Percentiles rank a stretch among this genome's conserved stretches.
Evolutionary conservation across 1,139 yeast species (phyloP).

Genomic region (Debaryomyces sp.): DNA sequence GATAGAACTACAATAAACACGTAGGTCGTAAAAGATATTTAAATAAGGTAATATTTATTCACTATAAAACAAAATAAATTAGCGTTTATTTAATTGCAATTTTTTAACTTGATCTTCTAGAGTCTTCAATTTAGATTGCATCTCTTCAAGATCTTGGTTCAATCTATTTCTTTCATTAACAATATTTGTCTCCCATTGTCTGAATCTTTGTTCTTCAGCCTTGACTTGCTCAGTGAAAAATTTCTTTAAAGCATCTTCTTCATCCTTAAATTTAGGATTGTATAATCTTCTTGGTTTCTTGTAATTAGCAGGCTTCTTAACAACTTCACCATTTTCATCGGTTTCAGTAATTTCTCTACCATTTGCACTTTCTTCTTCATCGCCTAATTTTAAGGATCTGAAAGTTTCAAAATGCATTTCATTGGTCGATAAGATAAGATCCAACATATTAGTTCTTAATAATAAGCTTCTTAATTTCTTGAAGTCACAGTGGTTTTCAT

Average conservation of each 20-base stretch:
- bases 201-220: constrained; percentile 94
- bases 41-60: constrained; percentile 2
- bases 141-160: constrained; percentile 89
- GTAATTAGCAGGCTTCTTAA: constrained; percentile 28
- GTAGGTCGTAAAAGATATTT: not conserved
- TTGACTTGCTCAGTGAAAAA: constrained; percentile 98
- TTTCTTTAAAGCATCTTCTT: constrained; percentile 91
- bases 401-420: constrained; percentile 90
- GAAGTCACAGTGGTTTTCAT: constrained; percentile 94
- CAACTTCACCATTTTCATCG: constrained; percentile 31
- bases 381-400: constrained; percentile 79
- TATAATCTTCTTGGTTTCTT: constrained; percentile 59
- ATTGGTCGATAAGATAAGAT: constrained; percentile 84
- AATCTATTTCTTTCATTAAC: constrained; percentile 93
- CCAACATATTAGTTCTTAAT: constrained; percentile 92
- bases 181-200: constrained; percentile 97
- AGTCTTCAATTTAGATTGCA: constrained; percentile 71
- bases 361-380: constrained; percentile 44
- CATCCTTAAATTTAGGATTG: constrained; percentile 94
- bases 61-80: constrained; percentile 9
- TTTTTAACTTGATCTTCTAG: constrained; percentile 75
- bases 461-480: constrained; percentile 85
- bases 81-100: constrained; percentile 56
- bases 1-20: not conserved
- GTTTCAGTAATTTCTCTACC: constrained; percentile 35